Conservation (phyloP, 169 alveolate genomes). For the Cryptosporidium canis region DNA sequence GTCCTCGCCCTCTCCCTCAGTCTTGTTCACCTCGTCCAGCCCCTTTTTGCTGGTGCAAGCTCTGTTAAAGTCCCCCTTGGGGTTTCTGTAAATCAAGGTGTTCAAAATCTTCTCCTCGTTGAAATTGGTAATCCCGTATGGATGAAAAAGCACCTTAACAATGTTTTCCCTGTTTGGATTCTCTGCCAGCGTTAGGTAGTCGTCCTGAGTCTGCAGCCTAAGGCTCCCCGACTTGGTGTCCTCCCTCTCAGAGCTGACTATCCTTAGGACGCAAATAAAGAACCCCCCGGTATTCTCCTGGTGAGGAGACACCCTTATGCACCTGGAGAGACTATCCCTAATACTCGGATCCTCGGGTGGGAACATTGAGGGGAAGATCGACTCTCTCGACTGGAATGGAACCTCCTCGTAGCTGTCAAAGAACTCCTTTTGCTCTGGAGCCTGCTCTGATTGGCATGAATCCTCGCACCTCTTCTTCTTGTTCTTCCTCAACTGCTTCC, state of each 20-base stretch:
- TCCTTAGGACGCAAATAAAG: conserved; percentile 86
- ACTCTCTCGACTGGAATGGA: conserved; percentile 73
- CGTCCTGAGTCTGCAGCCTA: conserved; percentile 21
- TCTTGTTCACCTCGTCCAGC: background rate
- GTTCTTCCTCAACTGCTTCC: conserved; percentile 57
- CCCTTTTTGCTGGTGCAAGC: conserved; percentile 16
- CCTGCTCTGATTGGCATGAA: conserved; percentile 14
- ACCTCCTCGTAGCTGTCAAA: conserved; percentile 75
- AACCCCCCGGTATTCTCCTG: conserved; percentile 93
- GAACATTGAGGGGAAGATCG: conserved; percentile 77
- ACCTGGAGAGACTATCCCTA: conserved; percentile 78
- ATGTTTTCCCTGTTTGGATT: conserved; percentile 23
- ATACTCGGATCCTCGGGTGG: conserved; percentile 77
- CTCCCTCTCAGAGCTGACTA: conserved; percentile 26
- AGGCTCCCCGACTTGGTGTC: background rate
- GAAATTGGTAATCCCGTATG: conserved; percentile 28
- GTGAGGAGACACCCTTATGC: conserved; percentile 91
- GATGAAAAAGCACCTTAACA: conserved; percentile 15
- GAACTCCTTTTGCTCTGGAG: conserved; percentile 68
- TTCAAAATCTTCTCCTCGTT: conserved; percentile 5
- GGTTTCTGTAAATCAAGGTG: conserved; percentile 58
- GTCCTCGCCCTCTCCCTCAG: background rate
- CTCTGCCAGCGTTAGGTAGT: conserved; percentile 13
- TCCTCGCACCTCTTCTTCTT: conserved; percentile 75
- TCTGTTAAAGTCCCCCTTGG: conserved; percentile 68